Conservation (phyloP, 148 eudicot genomes). For the Spergularia marina region DNA sequence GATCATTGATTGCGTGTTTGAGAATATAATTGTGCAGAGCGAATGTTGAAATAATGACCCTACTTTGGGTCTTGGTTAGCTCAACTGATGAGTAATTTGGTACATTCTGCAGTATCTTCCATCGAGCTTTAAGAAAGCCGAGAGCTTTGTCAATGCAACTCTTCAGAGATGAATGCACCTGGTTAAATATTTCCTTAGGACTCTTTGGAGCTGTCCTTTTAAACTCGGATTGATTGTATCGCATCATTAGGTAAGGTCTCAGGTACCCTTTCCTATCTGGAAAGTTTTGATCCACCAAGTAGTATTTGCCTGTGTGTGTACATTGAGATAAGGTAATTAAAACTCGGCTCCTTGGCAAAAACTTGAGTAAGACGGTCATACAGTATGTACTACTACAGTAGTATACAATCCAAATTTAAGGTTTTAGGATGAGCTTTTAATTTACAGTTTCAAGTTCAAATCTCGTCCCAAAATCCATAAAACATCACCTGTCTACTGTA, state of each 20-base stretch:
- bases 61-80: too few relatives aligned
- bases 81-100: too few relatives aligned
- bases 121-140: background rate
- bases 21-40: too few relatives aligned
- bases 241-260: background rate
- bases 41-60: too few relatives aligned
- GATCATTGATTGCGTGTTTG: too few relatives aligned
- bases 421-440: background rate
- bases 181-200: background rate
- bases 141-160: background rate
- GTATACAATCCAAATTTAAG: too few relatives aligned
- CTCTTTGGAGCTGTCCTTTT: background rate
- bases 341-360: background rate
- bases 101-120: background rate
- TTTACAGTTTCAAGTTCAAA: background rate
- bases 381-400: too few relatives aligned
- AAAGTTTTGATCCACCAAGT: background rate
- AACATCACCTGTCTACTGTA: background rate
- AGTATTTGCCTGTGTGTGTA: conserved; percentile 1
- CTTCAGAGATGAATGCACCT: background rate
- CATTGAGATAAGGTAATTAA: background rate
- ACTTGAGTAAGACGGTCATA: too few relatives aligned
- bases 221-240: background rate
- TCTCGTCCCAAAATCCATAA: background rate
- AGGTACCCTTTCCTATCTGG: background rate